Percentiles rank a stretch among this genome's conserved stretches.
Evolutionary conservation across 176 grass and related monocot genomes (phyloP).

Genomic region (Otatea glauca): DNA sequence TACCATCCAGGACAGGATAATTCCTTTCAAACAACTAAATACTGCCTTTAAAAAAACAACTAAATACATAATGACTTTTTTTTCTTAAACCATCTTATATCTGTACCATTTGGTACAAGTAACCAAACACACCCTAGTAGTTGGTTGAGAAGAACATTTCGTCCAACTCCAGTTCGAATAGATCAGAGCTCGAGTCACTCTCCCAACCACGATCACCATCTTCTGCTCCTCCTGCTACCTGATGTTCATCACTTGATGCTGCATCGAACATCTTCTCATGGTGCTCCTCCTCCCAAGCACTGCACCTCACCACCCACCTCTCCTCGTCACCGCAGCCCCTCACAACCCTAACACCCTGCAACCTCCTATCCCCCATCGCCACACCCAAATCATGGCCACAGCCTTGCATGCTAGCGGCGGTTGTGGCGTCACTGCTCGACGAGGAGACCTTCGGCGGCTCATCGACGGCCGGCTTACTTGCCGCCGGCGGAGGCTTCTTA

Average conservation of each 20-base stretch:
- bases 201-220: not conserved
- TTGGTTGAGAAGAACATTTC: not conserved
- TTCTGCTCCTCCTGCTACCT: not conserved
- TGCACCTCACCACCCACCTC: slow-evolving; percentile 53
- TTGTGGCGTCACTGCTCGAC: not conserved
- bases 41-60: no score
- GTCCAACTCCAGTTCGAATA: slow-evolving; percentile 51
- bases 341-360: slow-evolving; percentile 47
- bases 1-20: no score
- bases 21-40: no score
- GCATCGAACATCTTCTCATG: not conserved
- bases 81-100: no score
- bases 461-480: not conserved
- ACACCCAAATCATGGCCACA: slow-evolving; percentile 19
- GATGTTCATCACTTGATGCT: not conserved
- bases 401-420: not conserved
- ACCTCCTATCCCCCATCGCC: slow-evolving; percentile 39
- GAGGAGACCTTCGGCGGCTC: not conserved
- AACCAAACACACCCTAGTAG: no score
- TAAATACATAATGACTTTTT: no score
- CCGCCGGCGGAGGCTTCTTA: not conserved
- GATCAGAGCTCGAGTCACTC: slow-evolving; percentile 50
- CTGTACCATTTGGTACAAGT: no score
- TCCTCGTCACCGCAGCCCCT: slow-evolving; percentile 26
- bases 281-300: not conserved